Evolutionary conservation across 2,329 filamentous ascomycete species (phyloP), one percentile per base, ranked within the genome.

Genomic region (Beauveria asiatica): DNA sequence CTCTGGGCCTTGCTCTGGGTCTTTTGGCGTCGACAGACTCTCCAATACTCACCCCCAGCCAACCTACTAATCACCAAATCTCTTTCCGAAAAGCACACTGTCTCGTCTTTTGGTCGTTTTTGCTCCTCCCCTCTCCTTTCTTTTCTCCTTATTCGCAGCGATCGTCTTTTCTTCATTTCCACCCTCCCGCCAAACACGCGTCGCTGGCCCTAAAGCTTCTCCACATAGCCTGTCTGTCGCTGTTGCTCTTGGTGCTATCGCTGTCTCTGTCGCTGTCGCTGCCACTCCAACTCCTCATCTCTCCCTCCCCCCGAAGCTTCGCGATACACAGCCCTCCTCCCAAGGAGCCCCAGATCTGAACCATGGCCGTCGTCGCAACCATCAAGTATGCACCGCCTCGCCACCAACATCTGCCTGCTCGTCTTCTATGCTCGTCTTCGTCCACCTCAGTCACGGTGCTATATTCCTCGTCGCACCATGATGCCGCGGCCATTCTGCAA

Each of bases 301-400:
- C 30, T 10, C 21, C 53, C 39, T 57, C 33, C 30, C 60, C 62
- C 53, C 21, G 57, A 58, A 51, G 56, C 56, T 58, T 58, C 56
- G 46, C 56, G 46, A 58, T 58, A 58, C 56, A 42, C 21, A 58
- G 21, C 27, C 23, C 73, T 75, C 75, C 73, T 70, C 65, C 62
- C 64, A 72, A 72, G 71, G 74, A 75, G 71, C 65, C 65, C 67
- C 67, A 66, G 30, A 69, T 68, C 71, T 68, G 67, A 69, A 74
- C 70, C 74, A 81, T 77, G 73, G 82, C 83, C 78, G 81, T 83
- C 69, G 81, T 84, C 74, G 81, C 82, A 78, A 85, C 82, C 68
- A 85, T 85, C 75, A 85, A 85, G 82, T 85, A 76, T 71, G 82
- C 59, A 44, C 72, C 64, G 60, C 52, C 61, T 57, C 64, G 63